Evolutionary conservation across 768 basidiomycete species (phyloP).

Genomic region (Lyophyllum decastes): DNA sequence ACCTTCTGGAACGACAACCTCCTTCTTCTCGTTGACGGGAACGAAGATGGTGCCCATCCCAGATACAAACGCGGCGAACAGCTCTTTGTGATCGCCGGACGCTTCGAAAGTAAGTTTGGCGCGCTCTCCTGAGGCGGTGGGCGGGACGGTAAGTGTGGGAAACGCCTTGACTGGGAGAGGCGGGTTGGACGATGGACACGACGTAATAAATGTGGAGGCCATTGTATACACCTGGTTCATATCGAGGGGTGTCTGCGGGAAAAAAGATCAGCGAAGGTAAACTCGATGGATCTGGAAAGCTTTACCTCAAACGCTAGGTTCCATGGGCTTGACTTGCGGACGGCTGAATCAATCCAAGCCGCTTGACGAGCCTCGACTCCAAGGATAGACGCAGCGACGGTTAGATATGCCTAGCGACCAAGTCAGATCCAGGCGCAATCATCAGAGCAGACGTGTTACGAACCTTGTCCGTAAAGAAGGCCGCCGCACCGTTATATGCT

Average conservation of each 20-base stretch:
- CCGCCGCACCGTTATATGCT: slow-evolving; percentile 60
- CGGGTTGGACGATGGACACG: slow-evolving; percentile 54
- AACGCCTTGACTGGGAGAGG: slow-evolving; percentile 47
- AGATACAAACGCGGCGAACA: slow-evolving; percentile 51
- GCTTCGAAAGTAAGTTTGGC: slow-evolving; percentile 27
- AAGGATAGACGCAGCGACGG: slow-evolving; percentile 60
- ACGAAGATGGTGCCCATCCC: slow-evolving; percentile 45
- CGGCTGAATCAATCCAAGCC: slow-evolving; percentile 58
- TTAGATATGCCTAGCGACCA: slow-evolving; percentile 39
- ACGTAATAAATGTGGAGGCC: slow-evolving; percentile 45
- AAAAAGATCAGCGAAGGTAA: background rate
- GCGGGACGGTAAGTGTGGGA: slow-evolving; percentile 38
- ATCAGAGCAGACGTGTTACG: too few species aligned
- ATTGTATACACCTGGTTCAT: slow-evolving; percentile 42
- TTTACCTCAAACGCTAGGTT: slow-evolving; percentile 59
- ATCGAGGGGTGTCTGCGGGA: slow-evolving; percentile 37
- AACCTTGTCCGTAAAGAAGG: slow-evolving; percentile 44
- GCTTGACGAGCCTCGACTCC: slow-evolving; percentile 62
- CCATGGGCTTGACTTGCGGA: slow-evolving; percentile 53
- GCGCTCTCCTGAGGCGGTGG: slow-evolving; percentile 11
- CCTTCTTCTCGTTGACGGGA: slow-evolving; percentile 31
- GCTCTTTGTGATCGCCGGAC: slow-evolving; percentile 11
- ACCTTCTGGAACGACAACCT: slow-evolving; percentile 40
- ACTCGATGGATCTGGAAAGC: background rate
- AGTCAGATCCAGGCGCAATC: background rate